These are phyloP conservation scores for Alternaria viburni DNA, from an alignment of 2,329 filamentous ascomycete genomes.

Conservation along the genomic window DNA sequence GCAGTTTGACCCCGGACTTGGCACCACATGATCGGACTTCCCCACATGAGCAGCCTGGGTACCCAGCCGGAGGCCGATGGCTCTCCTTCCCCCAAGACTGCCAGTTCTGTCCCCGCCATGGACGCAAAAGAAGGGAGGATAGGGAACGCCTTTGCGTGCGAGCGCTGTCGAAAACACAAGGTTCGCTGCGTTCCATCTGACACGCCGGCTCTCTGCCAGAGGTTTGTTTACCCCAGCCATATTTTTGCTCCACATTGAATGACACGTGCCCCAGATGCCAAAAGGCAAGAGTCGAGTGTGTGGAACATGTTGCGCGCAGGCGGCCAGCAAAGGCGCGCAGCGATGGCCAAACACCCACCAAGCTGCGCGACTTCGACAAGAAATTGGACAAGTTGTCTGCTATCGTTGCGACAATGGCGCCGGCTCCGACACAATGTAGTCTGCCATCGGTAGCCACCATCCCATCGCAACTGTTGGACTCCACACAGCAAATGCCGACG, in stretches of 20 bases:
- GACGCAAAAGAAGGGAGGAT: conserved; percentile 45
- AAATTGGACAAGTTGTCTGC: conserved; percentile 44
- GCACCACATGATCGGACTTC: conserved; percentile 43
- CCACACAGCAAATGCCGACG: conserved; percentile 22
- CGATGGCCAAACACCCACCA: conserved; percentile 34
- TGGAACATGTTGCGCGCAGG: conserved; percentile 46
- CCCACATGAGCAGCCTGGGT: conserved; percentile 35
- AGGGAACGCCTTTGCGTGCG: conserved; percentile 47
- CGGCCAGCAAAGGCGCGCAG: conserved; percentile 42
- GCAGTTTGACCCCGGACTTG: conserved; percentile 34
- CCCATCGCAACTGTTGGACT: conserved; percentile 33
- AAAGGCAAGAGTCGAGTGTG: conserved; percentile 45
- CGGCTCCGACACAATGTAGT: conserved; percentile 27
- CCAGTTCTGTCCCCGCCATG: conserved; percentile 39
- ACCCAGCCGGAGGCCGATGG: conserved; percentile 34
- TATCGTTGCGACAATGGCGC: conserved; percentile 38
- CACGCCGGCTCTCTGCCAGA: conserved; percentile 39
- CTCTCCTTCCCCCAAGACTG: conserved; percentile 33
- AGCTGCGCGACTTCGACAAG: conserved; percentile 43
- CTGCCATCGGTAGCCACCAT: conserved; percentile 32
- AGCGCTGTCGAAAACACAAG: conserved; percentile 47
- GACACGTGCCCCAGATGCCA: conserved; percentile 46
- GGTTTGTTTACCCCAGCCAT: conserved; percentile 30
- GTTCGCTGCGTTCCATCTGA: conserved; percentile 46
- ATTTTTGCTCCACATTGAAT: conserved; percentile 24